Evolutionary conservation across 805 yeast species (phyloP), one percentile per base, ranked within the genome.

Genomic region (Nakazawaea populi): DNA sequence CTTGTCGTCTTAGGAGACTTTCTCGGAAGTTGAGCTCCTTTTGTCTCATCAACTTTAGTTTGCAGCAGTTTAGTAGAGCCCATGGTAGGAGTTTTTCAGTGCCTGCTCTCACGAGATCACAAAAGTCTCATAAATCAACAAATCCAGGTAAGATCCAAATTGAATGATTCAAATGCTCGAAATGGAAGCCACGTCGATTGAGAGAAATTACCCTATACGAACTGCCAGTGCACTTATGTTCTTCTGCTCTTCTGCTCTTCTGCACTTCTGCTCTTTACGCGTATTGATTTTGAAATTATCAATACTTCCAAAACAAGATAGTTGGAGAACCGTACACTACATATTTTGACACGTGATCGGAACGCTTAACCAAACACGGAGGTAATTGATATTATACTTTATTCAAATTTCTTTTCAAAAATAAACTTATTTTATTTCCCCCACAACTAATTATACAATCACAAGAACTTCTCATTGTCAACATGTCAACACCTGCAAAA

Each of bases 401-500:
- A 18, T 18, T 18, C 24, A 18, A 18, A 18, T 18, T 18, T 18
- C 24, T 18, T 18, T 18, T 18, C 24, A 18, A 18, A 18, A 18
- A 18, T 10, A 34, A 34, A 34, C 12, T 2, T 10, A 34, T 34
- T 34, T 3, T 34, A 34, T 34, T 34, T 34, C 36, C 36, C 3
- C 36, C 12, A 9, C 9, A 34, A 34, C 9, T 34, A 34, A 10
- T 12, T 34, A 34, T 34, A 10, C 36, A 34, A 34, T n/a, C 12
- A 10, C 8, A 4, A 38, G 27, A 12, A 10, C 6, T n/a, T 38
- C 8, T 38, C 27, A n/a, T 38, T 38, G 9, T n/a, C n/a, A 39
- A 41, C 2, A 46, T 47, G 45, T 10, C 58, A 29, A 60, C 65
- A 44, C 18, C 45, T 6, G 29, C 38, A 6, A 81, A 79, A 61